These are phyloP conservation scores for Hanseniaspora guilliermondii DNA, from an alignment of 805 yeast species.

Conservation along the genomic window DNA sequence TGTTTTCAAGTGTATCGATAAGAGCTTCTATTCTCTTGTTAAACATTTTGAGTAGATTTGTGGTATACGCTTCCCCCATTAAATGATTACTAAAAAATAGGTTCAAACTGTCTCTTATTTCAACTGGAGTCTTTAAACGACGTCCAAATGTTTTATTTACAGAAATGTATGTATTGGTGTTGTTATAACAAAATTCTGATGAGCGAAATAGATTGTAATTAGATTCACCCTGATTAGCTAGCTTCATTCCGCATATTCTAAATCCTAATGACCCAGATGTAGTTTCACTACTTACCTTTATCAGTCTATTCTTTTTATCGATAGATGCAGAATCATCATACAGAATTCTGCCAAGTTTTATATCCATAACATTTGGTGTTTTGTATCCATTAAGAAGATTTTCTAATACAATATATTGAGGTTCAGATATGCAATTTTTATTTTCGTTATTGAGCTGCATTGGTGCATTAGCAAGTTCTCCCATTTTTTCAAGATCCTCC, in stretches of 20 bases:
- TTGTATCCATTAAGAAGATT: conserved; percentile 52
- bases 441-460: neutral
- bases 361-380: conserved; percentile 65
- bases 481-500: neutral
- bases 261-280: conserved; percentile 70
- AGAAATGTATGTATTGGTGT: neutral
- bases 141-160: neutral
- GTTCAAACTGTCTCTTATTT: conserved; percentile 4
- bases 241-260: conserved; percentile 81
- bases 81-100: conserved; percentile 32
- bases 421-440: conserved; percentile 12
- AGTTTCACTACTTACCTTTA: conserved; percentile 51
- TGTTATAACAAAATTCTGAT: neutral
- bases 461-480: neutral
- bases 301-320: conserved; percentile 53
- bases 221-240: conserved; percentile 18
- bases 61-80: conserved; percentile 26
- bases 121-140: neutral
- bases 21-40: conserved; percentile 51
- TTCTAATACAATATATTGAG: conserved; percentile 50
- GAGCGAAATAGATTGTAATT: conserved; percentile 18
- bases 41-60: conserved; percentile 35
- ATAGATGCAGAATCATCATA: conserved; percentile 48
- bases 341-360: conserved; percentile 63
- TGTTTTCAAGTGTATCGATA: conserved; percentile 48